A percentile compares a stretch with the other conserved stretches of the same genome.
phyloP scores from a whole-genome alignment of 2,329 filamentous ascomycete species.

The Fusarium algeriense region DNA sequence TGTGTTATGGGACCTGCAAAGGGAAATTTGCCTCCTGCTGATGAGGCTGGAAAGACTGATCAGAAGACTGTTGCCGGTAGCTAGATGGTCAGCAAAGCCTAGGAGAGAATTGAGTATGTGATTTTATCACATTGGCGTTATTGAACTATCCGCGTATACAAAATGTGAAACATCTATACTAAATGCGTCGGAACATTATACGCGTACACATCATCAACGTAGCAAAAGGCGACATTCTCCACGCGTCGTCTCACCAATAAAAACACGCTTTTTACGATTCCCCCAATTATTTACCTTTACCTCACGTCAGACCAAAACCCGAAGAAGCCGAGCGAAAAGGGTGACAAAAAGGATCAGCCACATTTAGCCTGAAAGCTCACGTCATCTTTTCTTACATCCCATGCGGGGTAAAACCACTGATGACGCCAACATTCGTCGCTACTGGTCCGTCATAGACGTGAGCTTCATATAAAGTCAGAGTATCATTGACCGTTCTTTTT shows the following conservation, averaged over 20 bases:
- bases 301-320: conserved; percentile 32
- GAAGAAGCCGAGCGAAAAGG: conserved; percentile 1
- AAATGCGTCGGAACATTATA: not conserved
- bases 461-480: conserved; percentile 14
- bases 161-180: not conserved
- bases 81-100: not conserved
- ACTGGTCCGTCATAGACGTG: conserved; percentile 1
- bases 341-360: conserved; percentile 10
- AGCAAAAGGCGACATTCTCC: conserved; percentile 2
- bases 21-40: conserved; percentile 11
- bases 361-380: not conserved
- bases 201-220: conserved; percentile 22
- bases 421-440: conserved; percentile 37
- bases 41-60: conserved; percentile 10
- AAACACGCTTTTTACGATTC: not conserved
- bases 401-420: conserved; percentile 33
- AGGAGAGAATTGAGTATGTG: not conserved
- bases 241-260: conserved; percentile 25
- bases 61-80: conserved; percentile 18
- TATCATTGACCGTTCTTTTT: conserved; percentile 30
- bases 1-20: conserved; percentile 36
- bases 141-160: not conserved
- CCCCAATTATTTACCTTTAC: not conserved
- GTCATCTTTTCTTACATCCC: not conserved
- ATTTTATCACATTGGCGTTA: fast-evolving